These are phyloP conservation scores for Dillenia turbinata DNA, from an alignment of 164 flowering plant species.

Conservation along the genomic window DNA sequence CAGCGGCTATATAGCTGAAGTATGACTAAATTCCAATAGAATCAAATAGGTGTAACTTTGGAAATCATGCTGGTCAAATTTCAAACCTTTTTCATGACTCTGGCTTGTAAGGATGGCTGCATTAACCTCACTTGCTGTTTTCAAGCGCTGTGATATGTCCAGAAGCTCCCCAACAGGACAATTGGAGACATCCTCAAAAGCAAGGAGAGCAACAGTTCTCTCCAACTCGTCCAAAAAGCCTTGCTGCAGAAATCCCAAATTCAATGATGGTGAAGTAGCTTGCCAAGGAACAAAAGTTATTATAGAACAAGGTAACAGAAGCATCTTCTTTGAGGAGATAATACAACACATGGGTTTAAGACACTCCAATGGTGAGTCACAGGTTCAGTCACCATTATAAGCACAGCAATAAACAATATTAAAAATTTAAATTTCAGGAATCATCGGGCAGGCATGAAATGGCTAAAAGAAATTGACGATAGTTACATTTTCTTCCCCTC, in stretches of 20 bases:
- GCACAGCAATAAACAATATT: too few species aligned
- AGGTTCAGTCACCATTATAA: too few species aligned
- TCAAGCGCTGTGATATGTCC: slow-evolving; percentile 84
- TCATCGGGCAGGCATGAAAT: neutral
- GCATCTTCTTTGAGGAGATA: too few species aligned
- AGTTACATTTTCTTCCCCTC: slow-evolving; percentile 95
- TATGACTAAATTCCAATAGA: too few species aligned
- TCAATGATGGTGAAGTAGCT: slow-evolving; percentile 5
- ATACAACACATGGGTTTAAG: neutral
- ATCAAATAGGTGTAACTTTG: too few species aligned
- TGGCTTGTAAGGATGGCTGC: slow-evolving; percentile 99
- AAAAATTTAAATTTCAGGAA: neutral
- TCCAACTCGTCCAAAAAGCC: slow-evolving; percentile 91
- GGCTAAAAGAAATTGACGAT: slow-evolving; percentile 2
- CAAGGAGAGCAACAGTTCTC: slow-evolving; percentile 82
- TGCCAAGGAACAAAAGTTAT: too few species aligned
- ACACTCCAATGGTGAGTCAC: neutral
- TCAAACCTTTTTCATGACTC: slow-evolving; percentile 91
- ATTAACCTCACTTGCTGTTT: slow-evolving; percentile 96
- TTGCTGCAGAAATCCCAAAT: slow-evolving; percentile 49
- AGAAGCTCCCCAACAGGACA: slow-evolving; percentile 90
- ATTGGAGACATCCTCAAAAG: slow-evolving; percentile 84
- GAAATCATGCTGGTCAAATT: neutral
- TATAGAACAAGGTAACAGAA: too few species aligned
- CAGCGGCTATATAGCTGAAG: too few species aligned